Evolutionary conservation across 75 land plant genomes (phyloP), one percentile per base, ranked within the genome.

Genomic region (Selaginella tamariscina): DNA sequence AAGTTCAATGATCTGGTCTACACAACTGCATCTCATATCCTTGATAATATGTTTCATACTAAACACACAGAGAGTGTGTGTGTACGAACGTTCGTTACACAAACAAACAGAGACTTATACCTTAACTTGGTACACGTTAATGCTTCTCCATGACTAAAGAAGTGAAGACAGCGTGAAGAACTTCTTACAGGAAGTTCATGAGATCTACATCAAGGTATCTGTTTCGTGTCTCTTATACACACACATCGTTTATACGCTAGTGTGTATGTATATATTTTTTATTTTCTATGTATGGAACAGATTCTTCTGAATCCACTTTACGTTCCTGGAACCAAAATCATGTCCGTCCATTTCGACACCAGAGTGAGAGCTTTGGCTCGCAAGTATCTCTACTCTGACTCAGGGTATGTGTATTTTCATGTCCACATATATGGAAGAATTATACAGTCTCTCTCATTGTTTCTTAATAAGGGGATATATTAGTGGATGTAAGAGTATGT

Each of bases 21-120:
- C 70, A 94, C 89, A 21, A 93, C 98, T 65, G 98, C 98, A 33
- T 95, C 91, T 77, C 95, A 93, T 86, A 90, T 90, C 96, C 96
- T 89, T 72, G 32, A 2, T 56, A 8, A 64, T 63, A 1, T 32
- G 13, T 67, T 32, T 32, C 32, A 24, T 24, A 2, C 1, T 56
- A n/a, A 27, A 24, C 9, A 24, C 27, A 27, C n/a, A n/a, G n/a
- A n/a, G n/a, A n/a, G n/a, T n/a, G n/a, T n/a, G n/a, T n/a, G 65
- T 79, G 64, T 30, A 82, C 57, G 15, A 15, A 5, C 49, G 5
- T 15, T 5, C 49, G 11, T 39, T 39, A 5, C 11, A 39, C 15
- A 15, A 39, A 5, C 5, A 5, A 15, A 5, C 49, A 5, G 11
- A 5, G 5, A n/a, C n/a, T n/a, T n/a, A 15, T 5, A 5, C 15